Conservation (phyloP, 495 filamentous ascomycete genomes). For the Mytilinidion resinicola region DNA sequence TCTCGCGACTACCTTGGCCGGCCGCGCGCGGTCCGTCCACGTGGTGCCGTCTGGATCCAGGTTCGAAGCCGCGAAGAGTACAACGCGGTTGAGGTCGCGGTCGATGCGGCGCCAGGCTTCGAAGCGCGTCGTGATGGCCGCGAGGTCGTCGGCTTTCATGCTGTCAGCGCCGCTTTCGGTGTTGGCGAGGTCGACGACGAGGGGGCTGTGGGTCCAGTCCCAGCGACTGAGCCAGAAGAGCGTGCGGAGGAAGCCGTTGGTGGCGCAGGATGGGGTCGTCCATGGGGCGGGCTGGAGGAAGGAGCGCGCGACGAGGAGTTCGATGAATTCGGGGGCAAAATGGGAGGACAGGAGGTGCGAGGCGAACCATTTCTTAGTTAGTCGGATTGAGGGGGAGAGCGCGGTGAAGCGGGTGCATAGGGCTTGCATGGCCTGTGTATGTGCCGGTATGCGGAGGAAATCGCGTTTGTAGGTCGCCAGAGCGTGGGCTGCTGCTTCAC, state of each 20-base stretch:
- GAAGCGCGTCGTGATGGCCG: conserved; percentile 61
- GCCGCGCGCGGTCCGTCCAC: conserved; percentile 65
- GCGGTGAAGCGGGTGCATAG: conserved; percentile 75
- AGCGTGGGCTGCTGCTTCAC: conserved; percentile 60
- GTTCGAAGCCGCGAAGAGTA: conserved; percentile 75
- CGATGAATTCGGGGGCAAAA: conserved; percentile 71
- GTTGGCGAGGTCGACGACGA: conserved; percentile 64
- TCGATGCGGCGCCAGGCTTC: conserved; percentile 79
- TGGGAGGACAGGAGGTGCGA: conserved; percentile 72
- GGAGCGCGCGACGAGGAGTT: conserved; percentile 64
- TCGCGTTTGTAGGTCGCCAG: conserved; percentile 63
- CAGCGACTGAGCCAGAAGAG: conserved; percentile 71
- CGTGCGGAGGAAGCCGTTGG: conserved; percentile 74
- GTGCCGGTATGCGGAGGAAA: conserved; percentile 66
- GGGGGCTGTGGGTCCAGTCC: conserved; percentile 82
- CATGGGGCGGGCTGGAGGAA: conserved; percentile 85
- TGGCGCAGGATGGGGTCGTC: conserved; percentile 67
- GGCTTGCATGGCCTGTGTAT: conserved; percentile 71
- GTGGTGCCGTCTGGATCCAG: conserved; percentile 68
- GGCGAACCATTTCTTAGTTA: conserved; percentile 85
- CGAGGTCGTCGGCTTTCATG: conserved; percentile 49
- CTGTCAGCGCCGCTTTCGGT: conserved; percentile 1
- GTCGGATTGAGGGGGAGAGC: conserved; percentile 77
- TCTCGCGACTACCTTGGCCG: conserved; percentile 74
- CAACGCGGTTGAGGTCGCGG: conserved; percentile 74